Evolutionary conservation across 768 basidiomycete species (phyloP).

Genomic region (Naematelia aurantialba): DNA sequence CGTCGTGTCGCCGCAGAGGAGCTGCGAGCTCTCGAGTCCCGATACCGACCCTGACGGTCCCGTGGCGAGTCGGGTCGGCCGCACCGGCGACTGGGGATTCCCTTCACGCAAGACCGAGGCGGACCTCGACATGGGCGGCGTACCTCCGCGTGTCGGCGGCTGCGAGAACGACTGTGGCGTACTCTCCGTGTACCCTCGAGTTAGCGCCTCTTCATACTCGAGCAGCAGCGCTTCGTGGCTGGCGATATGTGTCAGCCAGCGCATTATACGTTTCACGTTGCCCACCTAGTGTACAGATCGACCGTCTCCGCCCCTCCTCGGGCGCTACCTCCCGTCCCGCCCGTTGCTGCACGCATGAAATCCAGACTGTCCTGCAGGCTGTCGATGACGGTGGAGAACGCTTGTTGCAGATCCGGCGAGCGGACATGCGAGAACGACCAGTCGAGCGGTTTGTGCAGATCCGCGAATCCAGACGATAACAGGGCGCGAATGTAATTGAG

Average conservation of each 20-base stretch:
- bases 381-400: slow-evolving; percentile 81
- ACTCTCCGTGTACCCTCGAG: slow-evolving; percentile 54
- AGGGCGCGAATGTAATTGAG: slow-evolving; percentile 87
- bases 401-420: slow-evolving; percentile 63
- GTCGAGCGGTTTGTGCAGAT: slow-evolving; percentile 79
- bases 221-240: slow-evolving; percentile 93
- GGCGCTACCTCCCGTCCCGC: slow-evolving; percentile 61
- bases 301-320: slow-evolving; percentile 78
- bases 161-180: slow-evolving; percentile 19
- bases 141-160: slow-evolving; percentile 18
- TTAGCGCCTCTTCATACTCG: slow-evolving; percentile 86
- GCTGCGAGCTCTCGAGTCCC: not conserved
- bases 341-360: slow-evolving; percentile 84
- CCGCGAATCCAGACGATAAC: slow-evolving; percentile 87
- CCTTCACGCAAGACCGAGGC: slow-evolving; percentile 20
- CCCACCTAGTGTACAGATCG: slow-evolving; percentile 86
- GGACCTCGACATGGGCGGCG: slow-evolving; percentile 51
- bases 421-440: slow-evolving; percentile 93
- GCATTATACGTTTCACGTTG: not conserved
- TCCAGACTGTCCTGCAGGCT: slow-evolving; percentile 86
- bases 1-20: slow-evolving; percentile 19
- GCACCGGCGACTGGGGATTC: slow-evolving; percentile 34
- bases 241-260: slow-evolving; percentile 1
- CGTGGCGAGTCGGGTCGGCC: slow-evolving; percentile 18
- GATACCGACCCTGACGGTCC: slow-evolving; percentile 6